These are phyloP conservation scores for Thelonectria olida DNA, from an alignment of 2,329 filamentous ascomycete genomes.

Conservation along the genomic window DNA sequence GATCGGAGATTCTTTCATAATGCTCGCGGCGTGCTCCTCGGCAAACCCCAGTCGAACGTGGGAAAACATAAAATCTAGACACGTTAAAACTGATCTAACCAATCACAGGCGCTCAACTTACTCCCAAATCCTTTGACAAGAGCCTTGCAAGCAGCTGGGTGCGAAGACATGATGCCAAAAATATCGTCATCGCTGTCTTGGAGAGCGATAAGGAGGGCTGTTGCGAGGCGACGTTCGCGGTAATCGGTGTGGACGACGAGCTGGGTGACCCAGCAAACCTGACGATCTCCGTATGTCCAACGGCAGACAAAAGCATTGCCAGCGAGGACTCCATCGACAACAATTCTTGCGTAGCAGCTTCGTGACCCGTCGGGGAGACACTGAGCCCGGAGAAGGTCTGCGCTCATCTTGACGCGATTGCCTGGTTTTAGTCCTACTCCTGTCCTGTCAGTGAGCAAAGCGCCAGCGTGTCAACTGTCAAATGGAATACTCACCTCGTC, in stretches of 20 bases:
- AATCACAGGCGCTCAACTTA: not conserved
- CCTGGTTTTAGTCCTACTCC: not conserved
- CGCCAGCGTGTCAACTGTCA: not conserved
- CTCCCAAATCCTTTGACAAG: not conserved
- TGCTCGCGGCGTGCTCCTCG: not conserved
- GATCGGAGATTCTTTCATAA: not conserved
- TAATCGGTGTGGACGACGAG: conserved; percentile 48
- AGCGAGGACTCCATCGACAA: conserved; percentile 37
- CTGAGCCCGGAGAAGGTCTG: not conserved
- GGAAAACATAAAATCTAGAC: not conserved
- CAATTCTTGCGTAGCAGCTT: conserved; percentile 43
- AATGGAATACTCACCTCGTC: not conserved
- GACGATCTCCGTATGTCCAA: not conserved
- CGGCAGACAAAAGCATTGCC: not conserved
- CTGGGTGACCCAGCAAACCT: conserved; percentile 53
- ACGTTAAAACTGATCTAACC: not conserved
- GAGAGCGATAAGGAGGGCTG: not conserved
- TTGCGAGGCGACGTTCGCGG: conserved; percentile 48
- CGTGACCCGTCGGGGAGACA: not conserved
- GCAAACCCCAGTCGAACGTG: not conserved
- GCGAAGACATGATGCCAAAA: conserved; percentile 2
- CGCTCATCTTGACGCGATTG: not conserved
- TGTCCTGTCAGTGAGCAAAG: not conserved
- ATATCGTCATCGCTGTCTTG: not conserved
- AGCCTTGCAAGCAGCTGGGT: not conserved